Percentiles rank a stretch among this genome's conserved stretches.
Evolutionary conservation across 2,329 filamentous ascomycete species (phyloP).

Genomic region (Ceratocystis huliohia): DNA sequence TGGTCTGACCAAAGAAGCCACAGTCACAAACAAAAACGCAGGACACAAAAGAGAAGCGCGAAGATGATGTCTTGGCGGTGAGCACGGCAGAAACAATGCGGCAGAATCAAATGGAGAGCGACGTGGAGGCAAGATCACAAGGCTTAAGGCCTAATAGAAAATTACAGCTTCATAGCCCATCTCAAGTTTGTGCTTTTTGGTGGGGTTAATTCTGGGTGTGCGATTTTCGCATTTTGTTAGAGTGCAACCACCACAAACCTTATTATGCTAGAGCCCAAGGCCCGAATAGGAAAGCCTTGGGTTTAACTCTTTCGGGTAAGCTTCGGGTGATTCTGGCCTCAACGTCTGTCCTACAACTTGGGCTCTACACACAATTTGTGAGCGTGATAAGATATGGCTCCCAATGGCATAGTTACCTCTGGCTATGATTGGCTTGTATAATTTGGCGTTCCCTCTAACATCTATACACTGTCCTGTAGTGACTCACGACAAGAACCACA

Average conservation of each 20-base stretch:
- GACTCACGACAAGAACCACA: neutral
- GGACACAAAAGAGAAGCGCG: neutral
- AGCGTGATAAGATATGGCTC: neutral
- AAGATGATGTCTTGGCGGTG: neutral
- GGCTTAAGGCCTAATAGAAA: conserved; percentile 7
- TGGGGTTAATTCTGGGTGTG: conserved; percentile 6
- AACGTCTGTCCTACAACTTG: conserved; percentile 6
- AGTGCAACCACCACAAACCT: neutral
- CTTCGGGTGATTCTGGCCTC: neutral
- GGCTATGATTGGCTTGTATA: neutral
- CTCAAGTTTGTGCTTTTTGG: conserved; percentile 12
- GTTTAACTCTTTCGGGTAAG: neutral
- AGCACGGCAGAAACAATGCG: neutral
- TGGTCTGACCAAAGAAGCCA: no score
- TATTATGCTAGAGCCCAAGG: conserved; percentile 2
- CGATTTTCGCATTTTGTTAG: conserved; percentile 1
- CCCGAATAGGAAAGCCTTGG: neutral
- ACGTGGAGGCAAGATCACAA: neutral
- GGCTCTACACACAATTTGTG: neutral
- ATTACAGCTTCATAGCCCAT: conserved; percentile 4
- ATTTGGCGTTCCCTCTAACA: neutral
- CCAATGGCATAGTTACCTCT: neutral
- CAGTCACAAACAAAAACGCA: neutral
- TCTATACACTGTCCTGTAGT: neutral
- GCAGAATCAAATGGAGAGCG: neutral